Evolutionary conservation across 805 yeast species (phyloP).

Genomic region (Barnettozyma sucrosica): DNA sequence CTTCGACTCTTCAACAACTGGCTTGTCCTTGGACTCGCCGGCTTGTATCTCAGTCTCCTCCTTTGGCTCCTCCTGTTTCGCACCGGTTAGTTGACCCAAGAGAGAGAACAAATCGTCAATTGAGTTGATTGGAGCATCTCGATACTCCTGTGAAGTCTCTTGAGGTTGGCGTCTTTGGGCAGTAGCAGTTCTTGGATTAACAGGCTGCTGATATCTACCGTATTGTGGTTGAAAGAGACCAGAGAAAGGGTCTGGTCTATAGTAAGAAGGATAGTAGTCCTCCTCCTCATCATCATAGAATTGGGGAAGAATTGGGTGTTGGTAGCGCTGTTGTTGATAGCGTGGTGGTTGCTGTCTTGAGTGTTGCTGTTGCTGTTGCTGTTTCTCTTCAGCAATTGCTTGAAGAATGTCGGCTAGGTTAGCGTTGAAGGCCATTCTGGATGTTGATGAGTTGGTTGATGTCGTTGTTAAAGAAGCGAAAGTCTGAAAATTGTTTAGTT

Average conservation of each 20-base stretch:
- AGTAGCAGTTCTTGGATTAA: neutral
- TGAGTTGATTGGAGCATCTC: neutral
- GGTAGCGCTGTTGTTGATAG: conserved; percentile 2
- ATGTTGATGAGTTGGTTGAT: neutral
- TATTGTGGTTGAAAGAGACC: conserved; percentile 3
- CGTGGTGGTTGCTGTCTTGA: neutral
- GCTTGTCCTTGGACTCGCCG: neutral
- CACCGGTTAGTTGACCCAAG: neutral
- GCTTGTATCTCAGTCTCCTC: neutral
- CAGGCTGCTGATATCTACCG: neutral
- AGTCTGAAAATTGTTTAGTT: neutral
- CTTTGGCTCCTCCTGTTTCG: neutral
- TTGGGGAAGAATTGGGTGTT: conserved; percentile 1
- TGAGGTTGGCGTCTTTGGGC: neutral
- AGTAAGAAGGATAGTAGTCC: conserved; percentile 7
- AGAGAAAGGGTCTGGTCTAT: conserved; percentile 10
- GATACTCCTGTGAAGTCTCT: neutral
- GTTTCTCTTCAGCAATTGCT: conserved; percentile 15
- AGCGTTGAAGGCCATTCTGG: conserved; percentile 15
- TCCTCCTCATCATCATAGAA: conserved; percentile 11
- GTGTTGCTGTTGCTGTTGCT: conserved; percentile 8
- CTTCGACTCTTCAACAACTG: neutral
- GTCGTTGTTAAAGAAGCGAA: neutral
- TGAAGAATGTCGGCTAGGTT: conserved; percentile 20
- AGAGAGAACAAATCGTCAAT: neutral